Percentiles rank a stretch among this genome's conserved stretches.
phyloP scores from a whole-genome alignment of 305 asterid species.

The Nicotiana rustica region DNA sequence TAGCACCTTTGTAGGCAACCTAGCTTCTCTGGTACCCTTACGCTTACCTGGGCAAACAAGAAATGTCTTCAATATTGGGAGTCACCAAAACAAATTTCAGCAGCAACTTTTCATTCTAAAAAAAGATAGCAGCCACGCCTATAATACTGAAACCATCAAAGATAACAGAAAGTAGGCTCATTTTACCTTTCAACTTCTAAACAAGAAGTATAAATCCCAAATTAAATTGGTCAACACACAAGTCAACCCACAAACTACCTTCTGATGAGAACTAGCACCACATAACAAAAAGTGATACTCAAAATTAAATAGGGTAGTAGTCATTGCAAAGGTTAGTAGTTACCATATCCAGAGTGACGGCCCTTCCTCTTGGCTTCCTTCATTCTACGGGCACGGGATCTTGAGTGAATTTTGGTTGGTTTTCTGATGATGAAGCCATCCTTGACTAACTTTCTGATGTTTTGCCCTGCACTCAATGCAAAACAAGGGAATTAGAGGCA shows the following conservation, averaged over 20 bases:
- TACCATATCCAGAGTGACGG: constrained; percentile 50
- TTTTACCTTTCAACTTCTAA: not conserved
- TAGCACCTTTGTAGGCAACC: constrained; percentile 45
- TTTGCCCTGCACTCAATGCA: constrained; percentile 39
- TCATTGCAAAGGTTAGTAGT: not conserved
- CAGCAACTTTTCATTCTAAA: not conserved
- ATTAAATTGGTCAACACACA: not conserved
- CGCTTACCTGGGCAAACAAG: constrained; percentile 42
- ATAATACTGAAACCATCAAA: not conserved
- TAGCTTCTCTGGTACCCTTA: constrained; percentile 49
- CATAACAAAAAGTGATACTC: not conserved
- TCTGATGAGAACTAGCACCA: not conserved
- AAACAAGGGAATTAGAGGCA: constrained; percentile 15
- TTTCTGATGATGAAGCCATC: constrained; percentile 46
- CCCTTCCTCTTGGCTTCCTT: constrained; percentile 50
- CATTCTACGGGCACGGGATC: constrained; percentile 45
- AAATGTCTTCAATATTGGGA: not conserved
- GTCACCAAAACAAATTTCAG: not conserved
- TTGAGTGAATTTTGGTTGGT: constrained; percentile 46
- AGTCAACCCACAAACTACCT: not conserved
- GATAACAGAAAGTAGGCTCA: not conserved
- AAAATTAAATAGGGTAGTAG: not conserved
- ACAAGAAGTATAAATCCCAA: not conserved
- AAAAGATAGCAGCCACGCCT: not conserved
- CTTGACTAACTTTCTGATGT: constrained; percentile 45